Conservation (phyloP, 768 basidiomycete species). For the Lentinula sp. region DNA sequence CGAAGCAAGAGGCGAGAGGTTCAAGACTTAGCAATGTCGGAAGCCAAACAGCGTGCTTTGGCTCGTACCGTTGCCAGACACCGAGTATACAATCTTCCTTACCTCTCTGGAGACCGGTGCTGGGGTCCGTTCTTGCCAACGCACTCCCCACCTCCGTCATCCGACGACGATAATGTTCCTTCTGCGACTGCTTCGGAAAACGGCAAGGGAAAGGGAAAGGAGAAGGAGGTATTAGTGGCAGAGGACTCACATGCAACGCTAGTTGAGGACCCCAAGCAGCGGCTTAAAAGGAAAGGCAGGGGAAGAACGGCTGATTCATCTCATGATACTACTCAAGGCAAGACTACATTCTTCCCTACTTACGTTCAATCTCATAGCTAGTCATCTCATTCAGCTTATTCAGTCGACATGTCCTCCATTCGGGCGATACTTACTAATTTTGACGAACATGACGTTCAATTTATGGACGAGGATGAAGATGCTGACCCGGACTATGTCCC, state of each 20-base stretch:
- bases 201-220: background rate
- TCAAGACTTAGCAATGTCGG: background rate
- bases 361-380: background rate
- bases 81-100: slow-evolving; percentile 3
- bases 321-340: background rate
- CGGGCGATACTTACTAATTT: background rate
- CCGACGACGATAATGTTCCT: slow-evolving; percentile 12
- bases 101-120: background rate
- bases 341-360: background rate
- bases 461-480: slow-evolving; percentile 5
- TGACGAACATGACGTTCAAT: slow-evolving; percentile 9
- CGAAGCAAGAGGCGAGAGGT: background rate
- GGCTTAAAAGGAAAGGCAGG: background rate
- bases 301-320: background rate
- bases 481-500: slow-evolving; percentile 11
- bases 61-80: slow-evolving; percentile 1
- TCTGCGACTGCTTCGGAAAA: background rate
- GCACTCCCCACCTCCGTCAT: background rate
- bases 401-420: background rate
- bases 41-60: background rate
- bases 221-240: background rate
- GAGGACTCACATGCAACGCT: background rate
- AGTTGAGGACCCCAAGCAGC: background rate
- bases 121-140: slow-evolving; percentile 7
- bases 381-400: background rate